These are phyloP conservation scores for Tetrahymena malaccensis DNA, from an alignment of 73 alveolate genomes.

Conservation along the genomic window DNA sequence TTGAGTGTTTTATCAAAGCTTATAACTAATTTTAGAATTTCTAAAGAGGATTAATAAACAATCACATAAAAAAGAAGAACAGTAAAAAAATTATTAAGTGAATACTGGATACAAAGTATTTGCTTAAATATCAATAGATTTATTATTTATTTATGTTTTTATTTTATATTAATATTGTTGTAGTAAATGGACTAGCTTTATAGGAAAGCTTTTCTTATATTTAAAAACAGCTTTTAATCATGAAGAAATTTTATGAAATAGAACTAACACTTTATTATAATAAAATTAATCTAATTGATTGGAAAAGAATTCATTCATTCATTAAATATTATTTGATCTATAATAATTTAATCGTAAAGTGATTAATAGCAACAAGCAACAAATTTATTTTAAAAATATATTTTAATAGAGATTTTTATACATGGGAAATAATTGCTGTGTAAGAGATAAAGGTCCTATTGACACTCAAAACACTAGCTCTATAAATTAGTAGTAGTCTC, in stretches of 20 bases:
- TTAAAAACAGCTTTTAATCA: not conserved
- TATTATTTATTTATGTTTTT: too few species aligned
- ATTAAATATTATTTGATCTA: not conserved
- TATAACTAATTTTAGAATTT: too few species aligned
- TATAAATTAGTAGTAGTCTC: not conserved
- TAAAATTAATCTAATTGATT: not conserved
- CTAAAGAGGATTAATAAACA: too few species aligned
- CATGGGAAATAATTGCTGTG: not conserved
- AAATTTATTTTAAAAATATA: not conserved
- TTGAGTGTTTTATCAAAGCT: not conserved
- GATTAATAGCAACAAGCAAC: not conserved
- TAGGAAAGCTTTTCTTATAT: not conserved
- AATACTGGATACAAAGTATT: not conserved
- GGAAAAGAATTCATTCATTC: not conserved
- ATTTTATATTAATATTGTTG: not conserved
- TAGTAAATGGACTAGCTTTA: not conserved
- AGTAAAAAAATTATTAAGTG: not conserved
- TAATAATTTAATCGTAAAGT: not conserved
- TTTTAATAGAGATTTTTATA: not conserved
- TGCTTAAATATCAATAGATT: not conserved
- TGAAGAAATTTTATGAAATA: too few species aligned
- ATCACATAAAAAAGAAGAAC: not conserved
- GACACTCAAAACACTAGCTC: not conserved
- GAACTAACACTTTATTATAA: not conserved
- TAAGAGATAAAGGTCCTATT: not conserved